Percentiles rank a stretch among this genome's conserved stretches.
These are phyloP conservation scores for button mushroom (Agaricus bisporus) DNA, from an alignment of 768 basidiomycete species.

Conservation along the genomic window DNA sequence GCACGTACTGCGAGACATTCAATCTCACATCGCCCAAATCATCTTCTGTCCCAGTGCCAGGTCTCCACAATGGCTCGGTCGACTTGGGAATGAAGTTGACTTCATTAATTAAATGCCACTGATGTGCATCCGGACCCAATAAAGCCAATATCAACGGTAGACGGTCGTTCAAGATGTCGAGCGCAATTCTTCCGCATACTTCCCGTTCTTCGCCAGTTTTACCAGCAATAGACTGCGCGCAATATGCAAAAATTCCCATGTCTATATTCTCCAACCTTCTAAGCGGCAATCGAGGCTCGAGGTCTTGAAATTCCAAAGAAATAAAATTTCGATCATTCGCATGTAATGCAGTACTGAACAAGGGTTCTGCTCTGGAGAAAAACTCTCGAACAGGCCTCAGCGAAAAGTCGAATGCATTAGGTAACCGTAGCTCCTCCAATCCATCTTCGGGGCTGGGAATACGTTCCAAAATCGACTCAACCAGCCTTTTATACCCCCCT, in stretches of 20 bases:
- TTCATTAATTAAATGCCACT: conserved; percentile 1
- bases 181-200: background rate
- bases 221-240: background rate
- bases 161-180: background rate
- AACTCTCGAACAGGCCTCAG: background rate
- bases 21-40: background rate
- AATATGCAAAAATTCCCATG: conserved; percentile 3
- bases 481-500: background rate
- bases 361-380: background rate
- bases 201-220: background rate
- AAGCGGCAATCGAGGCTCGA: background rate
- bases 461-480: background rate
- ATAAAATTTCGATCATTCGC: background rate
- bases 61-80: background rate
- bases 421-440: background rate
- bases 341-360: background rate
- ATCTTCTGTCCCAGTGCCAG: background rate
- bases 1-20: background rate
- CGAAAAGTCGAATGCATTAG: background rate
- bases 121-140: background rate
- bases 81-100: background rate
- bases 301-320: background rate
- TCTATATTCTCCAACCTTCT: background rate
- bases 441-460: background rate
- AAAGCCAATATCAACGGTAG: background rate